Evolutionary conservation across 345 rosid genomes (phyloP).

Genomic region (Trapa incisa): DNA sequence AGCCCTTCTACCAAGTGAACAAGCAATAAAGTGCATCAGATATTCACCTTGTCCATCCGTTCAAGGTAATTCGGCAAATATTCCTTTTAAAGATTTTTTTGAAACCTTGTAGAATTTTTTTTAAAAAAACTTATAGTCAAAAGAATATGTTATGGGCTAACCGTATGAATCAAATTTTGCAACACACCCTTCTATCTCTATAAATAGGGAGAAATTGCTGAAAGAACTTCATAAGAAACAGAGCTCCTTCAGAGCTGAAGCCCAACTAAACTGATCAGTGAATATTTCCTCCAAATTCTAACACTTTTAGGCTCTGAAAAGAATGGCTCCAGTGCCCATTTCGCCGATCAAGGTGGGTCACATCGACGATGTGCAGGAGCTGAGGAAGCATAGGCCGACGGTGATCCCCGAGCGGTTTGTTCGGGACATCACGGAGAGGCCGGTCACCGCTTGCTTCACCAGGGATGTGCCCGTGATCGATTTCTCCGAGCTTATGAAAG

Average conservation of each 20-base stretch:
- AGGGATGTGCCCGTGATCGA: constrained; percentile 54
- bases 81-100: too few species aligned
- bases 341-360: constrained; percentile 55
- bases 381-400: constrained; percentile 46
- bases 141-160: too few species aligned
- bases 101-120: too few species aligned
- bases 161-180: too few species aligned
- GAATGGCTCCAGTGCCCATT: constrained; percentile 56
- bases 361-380: constrained; percentile 85
- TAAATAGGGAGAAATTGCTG: constrained; percentile 14
- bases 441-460: constrained; percentile 14
- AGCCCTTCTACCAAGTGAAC: neutral
- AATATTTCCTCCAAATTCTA: neutral
- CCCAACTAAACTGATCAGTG: neutral
- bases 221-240: constrained; percentile 2
- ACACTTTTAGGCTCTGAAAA: neutral
- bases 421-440: constrained; percentile 50
- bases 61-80: too few species aligned
- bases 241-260: neutral
- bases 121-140: too few species aligned
- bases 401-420: constrained; percentile 67
- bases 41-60: too few species aligned
- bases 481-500: constrained; percentile 43
- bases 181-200: constrained; percentile 6
- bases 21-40: neutral